Evolutionary conservation across 1,139 yeast species (phyloP), one percentile per base, ranked within the genome.

Genomic region (Kurtzmaniella quercitrusa): DNA sequence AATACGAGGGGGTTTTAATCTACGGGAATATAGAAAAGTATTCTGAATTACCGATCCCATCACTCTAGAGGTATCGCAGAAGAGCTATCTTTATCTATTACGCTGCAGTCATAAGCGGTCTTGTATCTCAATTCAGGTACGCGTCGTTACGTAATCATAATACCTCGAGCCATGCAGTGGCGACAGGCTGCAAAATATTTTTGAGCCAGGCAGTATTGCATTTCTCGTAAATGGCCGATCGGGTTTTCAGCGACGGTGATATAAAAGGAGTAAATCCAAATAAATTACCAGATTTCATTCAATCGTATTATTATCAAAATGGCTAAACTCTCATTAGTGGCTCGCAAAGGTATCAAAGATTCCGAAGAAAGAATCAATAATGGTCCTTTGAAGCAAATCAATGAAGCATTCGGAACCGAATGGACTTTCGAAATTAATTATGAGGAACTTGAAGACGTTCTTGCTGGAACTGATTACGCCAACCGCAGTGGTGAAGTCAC

Each of bases 401-500:
- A 47, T 20, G 32, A 26, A 14, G 17, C 15, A 3, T 39, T 46
- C 32, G 48, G 48, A 20, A 45, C 48, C 19, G 20, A 36, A n/a
- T 46, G 46, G 47, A 45, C 45, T n/a, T 39, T 46, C 11, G 50
- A 47, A 12, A 21, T 47, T 18, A 47, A 47, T 35, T 46, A 44
- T 23, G 38, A 41, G 17, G 44, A 20, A 12, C 43, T 47, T 12
- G 45, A 47, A 38, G 42, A 42, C 7, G 37, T 26, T 2, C 33
- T 41, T 35, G 40, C 40, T 7, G 22, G n/a, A 17, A 20, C 36
- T 21, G 43, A 40, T 32, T 46, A 45, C 19, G 44, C 39, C 15
- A 15, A 28, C 23, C 39, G 36, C 14, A 39, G 40, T 9, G 50
- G 50, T 9, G 39, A 38, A 3, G 44, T 47, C 12, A 28, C 44